These are phyloP conservation scores for Crithidia acanthocephali DNA, from an alignment of 208 protist species.

Conservation along the genomic window DNA sequence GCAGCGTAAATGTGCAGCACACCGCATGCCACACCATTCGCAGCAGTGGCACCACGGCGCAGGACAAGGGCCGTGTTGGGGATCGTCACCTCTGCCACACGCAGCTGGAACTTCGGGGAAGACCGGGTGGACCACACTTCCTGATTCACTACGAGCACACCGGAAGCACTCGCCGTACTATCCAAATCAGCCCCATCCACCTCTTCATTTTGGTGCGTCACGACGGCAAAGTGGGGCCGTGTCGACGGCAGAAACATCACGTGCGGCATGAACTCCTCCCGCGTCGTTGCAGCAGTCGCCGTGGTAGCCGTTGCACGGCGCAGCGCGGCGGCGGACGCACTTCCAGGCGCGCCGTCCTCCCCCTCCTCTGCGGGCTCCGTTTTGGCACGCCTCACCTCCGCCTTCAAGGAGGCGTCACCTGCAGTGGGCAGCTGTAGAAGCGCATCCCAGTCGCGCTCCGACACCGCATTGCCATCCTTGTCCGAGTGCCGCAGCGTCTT, in stretches of 20 bases:
- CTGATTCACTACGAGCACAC: constrained; percentile 85
- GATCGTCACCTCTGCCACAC: constrained; percentile 88
- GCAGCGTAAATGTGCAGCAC: constrained; percentile 73
- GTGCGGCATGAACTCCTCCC: constrained; percentile 75
- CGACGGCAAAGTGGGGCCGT: constrained; percentile 69
- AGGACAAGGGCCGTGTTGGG: constrained; percentile 51
- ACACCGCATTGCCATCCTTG: too few species aligned
- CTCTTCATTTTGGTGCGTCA: constrained; percentile 67
- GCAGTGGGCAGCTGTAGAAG: constrained; percentile 1
- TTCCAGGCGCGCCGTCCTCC: not conserved
- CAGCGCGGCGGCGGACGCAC: not conserved
- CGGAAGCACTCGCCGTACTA: constrained; percentile 41
- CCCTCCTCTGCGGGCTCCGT: constrained; percentile 18
- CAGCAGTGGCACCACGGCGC: constrained; percentile 55
- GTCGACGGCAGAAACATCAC: constrained; percentile 85
- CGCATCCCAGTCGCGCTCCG: constrained; percentile 23
- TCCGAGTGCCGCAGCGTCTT: not conserved
- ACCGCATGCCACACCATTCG: constrained; percentile 70
- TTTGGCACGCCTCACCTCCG: constrained; percentile 46
- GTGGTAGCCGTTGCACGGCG: too few species aligned
- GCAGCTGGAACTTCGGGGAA: constrained; percentile 59
- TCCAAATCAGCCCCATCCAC: constrained; percentile 33
- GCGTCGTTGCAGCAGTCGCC: not conserved
- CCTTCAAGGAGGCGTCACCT: not conserved
- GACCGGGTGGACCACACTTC: constrained; percentile 79